Conservation (phyloP, 164 flowering plant genomes). For the Stephania yunnanensis region DNA sequence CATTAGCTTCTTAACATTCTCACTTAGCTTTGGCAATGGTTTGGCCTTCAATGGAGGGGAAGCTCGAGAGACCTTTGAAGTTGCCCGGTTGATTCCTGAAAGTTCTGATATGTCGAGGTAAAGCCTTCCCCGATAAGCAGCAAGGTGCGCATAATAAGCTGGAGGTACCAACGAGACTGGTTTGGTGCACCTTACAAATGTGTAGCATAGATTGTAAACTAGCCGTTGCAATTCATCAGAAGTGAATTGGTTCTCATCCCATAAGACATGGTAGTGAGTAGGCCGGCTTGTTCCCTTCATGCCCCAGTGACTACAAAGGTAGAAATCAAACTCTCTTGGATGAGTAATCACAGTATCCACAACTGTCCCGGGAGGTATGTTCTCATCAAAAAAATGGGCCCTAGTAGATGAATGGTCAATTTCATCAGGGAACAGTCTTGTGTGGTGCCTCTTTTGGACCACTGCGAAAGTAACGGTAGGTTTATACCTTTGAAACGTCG, state of each 20-base stretch:
- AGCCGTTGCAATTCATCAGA: conserved; percentile 86
- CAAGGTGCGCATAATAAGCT: conserved; percentile 90
- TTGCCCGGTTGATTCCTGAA: conserved; percentile 6
- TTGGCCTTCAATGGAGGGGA: conserved; percentile 53
- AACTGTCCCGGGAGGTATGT: conserved; percentile 88
- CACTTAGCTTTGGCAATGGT: conserved; percentile 68
- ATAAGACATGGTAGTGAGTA: conserved; percentile 74
- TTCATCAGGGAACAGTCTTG: conserved; percentile 62
- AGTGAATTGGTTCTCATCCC: conserved; percentile 81
- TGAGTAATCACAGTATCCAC: conserved; percentile 85
- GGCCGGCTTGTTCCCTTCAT: conserved; percentile 92
- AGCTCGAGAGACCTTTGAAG: conserved; percentile 42
- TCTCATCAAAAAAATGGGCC: conserved; percentile 37
- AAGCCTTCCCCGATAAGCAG: conserved; percentile 87
- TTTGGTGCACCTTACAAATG: conserved; percentile 83
- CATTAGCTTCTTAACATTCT: conserved; percentile 76
- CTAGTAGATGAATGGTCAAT: conserved; percentile 19
- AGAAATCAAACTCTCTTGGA: conserved; percentile 88
- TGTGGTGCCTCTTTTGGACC: conserved; percentile 93
- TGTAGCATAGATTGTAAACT: conserved; percentile 77
- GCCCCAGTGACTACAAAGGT: conserved; percentile 92
- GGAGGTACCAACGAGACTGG: conserved; percentile 95
- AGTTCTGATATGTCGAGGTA: conserved; percentile 70
- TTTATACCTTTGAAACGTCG: conserved; percentile 44
- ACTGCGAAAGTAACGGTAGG: conserved; percentile 79